Base-by-base conservation (phyloP, 2,329 filamentous ascomycete species). In the Xenoacremonium recifei region DNA sequence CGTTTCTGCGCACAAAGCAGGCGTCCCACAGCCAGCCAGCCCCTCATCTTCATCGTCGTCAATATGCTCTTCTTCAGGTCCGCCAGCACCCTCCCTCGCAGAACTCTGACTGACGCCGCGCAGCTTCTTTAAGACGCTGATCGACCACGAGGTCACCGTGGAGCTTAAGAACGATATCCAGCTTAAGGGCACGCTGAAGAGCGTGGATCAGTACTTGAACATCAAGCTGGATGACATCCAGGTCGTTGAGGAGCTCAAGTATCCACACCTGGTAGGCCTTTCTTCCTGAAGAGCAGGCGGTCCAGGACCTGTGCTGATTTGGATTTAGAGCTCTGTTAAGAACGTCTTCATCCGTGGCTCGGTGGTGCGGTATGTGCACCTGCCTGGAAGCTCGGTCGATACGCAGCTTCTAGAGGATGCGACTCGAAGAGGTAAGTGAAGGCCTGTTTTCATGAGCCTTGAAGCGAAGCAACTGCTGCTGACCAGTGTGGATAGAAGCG, bases 91-190 rank as follows among this genome's bases (percentile, higher is more conserved):
- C 16, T n/a, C 27, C 21, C 37, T 42, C 11, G 37, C 18, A 21
- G 30, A 35, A 21, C 27, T 13, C n/a, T 12, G 5, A 13, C n/a
- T 37, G 19, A 18, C n/a, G 21, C 19, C 18, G 15, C 19, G 16
- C 63, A 93, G 88, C 73, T 97, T 96, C 76, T 97, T 97, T 83
- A 97, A 97, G 70, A 97, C 92, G 40, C 87, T 97, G 61, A 95
- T 96, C 66, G 93, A 96, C 75, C 87, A 93, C 57, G 85, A 95
- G 75, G 91, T 99, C 62, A 97, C 91, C 35, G 90, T 99, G 64
- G 93, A 99, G 75, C 87, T 99, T 67, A 99, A 99, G 73, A 99
- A 99, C 68, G 93, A 99, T 71, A 95, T 99, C 58, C 90, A 91
- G 64, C 95, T 99, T 66, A 88, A 89, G 59, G 93, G 93, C 54